Conservation (phyloP, 1,139 yeast species). For the Pichia sp. region DNA sequence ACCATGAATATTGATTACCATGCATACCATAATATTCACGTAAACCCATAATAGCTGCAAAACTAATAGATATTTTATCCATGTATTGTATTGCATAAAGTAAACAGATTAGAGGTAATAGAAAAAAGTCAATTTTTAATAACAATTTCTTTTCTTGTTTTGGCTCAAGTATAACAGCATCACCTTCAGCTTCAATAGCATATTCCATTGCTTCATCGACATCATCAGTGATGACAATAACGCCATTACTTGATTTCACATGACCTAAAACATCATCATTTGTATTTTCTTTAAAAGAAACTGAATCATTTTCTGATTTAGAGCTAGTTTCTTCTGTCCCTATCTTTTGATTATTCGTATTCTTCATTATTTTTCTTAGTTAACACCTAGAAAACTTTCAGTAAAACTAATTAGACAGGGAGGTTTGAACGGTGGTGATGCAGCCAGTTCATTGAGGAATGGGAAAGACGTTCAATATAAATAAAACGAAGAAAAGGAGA, state of each 20-base stretch:
- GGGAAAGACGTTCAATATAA: too few relatives aligned
- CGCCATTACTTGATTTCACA: not conserved
- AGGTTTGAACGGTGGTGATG: too few relatives aligned
- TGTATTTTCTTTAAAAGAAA: not conserved
- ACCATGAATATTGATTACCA: not conserved
- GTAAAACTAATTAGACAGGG: too few relatives aligned
- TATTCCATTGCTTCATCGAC: not conserved
- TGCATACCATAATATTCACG: not conserved
- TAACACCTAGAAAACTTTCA: too few relatives aligned
- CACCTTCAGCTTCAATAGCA: not conserved
- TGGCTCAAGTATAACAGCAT: not conserved
- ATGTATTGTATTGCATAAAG: not conserved
- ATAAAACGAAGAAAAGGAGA: too few relatives aligned
- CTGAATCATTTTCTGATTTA: not conserved
- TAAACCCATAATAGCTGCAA: not conserved
- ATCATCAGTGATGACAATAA: not conserved
- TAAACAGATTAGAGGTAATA: not conserved
- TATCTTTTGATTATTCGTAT: too few relatives aligned
- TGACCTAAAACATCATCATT: too few relatives aligned
- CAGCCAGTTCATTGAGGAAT: too few relatives aligned
- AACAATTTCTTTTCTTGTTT: not conserved
- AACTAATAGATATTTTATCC: not conserved
- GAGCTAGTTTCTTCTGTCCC: too few relatives aligned
- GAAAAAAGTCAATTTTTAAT: not conserved
- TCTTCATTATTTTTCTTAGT: too few relatives aligned